Evolutionary conservation across 768 basidiomycete genomes (phyloP), one percentile per base, ranked within the genome.

Genomic region (Phanerochaete carnosa): DNA sequence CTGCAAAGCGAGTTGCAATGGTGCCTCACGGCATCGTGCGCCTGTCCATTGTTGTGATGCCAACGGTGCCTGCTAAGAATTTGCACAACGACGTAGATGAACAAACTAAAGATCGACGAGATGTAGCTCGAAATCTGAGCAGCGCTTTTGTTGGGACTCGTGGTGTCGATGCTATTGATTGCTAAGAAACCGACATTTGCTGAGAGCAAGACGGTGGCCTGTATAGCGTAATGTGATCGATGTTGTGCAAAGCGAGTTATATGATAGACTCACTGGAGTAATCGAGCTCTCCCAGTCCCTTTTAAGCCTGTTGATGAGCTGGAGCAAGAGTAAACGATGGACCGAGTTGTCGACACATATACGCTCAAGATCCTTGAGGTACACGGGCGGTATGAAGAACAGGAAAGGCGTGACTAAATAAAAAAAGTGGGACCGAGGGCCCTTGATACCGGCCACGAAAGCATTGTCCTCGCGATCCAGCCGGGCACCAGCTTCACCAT

Each of bases 121-220:
- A 75, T 58, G 61, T 80, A 82, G 47, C 73, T 74, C 12, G 76
- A 66, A 28, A 77, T 73, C 51, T 80, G 75, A 1, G 71, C 69
- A 1, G 66, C 58, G n/a, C 46, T 58, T 23, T 50, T 58, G 47
- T 58, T 46, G 80, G 55, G 33, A 22, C 46, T 33, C 49, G 23
- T 33, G 49, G 80, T 73, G 58, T 72, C 77, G 15, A 79, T 75
- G 23, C 76, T 73, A 30, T 76, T 73, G 35, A 87, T 85, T 1
- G 84, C 80, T 19, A 89, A 72, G 63, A 87, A 85, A 0, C 77
- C 80, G 0, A 88, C 82, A 55, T 87, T 86, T 15, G 82, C 84
- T 37, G 80, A 82, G 26, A 88, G 67, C 25, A 88, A 70, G 3
- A 88, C 83, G 0, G 83, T 83, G 1, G 79, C 79, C 85, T 87